Conservation (phyloP, 169 alveolate species). For the Eimeria zaria region DNA sequence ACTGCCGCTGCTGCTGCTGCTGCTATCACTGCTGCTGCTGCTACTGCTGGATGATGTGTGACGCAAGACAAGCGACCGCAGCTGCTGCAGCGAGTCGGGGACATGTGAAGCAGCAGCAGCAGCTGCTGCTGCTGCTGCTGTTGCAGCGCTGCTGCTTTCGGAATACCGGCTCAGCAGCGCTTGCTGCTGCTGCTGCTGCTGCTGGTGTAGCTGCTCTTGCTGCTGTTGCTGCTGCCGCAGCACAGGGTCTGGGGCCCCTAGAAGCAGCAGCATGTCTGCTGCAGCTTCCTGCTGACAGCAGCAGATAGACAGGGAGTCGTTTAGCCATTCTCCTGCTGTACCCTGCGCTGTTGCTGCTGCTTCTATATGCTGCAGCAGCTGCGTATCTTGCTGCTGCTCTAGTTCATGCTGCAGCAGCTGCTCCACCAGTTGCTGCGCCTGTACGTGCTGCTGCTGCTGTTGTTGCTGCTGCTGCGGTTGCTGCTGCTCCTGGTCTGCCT, state of each 20-base stretch:
- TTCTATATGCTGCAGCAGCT: slow-evolving; percentile 32
- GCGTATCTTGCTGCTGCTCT: not conserved
- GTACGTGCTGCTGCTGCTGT: too few relatives aligned
- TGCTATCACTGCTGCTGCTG: slow-evolving; percentile 7
- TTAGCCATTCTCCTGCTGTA: not conserved
- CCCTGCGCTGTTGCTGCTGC: slow-evolving; percentile 46
- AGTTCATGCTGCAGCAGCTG: slow-evolving; percentile 13
- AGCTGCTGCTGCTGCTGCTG: slow-evolving; percentile 18
- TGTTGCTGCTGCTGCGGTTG: not conserved
- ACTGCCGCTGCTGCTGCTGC: too few relatives aligned
- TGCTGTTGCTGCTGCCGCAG: slow-evolving; percentile 26
- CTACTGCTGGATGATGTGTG: not conserved
- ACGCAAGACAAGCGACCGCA: not conserved
- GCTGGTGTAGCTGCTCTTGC: too few relatives aligned
- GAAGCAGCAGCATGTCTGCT: slow-evolving; percentile 39
- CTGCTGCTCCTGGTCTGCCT: too few relatives aligned
- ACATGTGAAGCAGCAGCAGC: not conserved
- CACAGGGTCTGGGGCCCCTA: not conserved
- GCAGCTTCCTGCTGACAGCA: not conserved
- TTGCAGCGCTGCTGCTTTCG: not conserved
- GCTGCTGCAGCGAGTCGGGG: not conserved
- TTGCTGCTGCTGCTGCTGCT: not conserved
- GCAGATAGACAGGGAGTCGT: not conserved
- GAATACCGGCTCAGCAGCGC: not conserved
- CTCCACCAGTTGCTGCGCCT: not conserved